Percentiles rank a stretch among this genome's conserved stretches.
Evolutionary conservation across 805 yeast genomes (phyloP).

Genomic region (Wilhelminamyces savonicus): DNA sequence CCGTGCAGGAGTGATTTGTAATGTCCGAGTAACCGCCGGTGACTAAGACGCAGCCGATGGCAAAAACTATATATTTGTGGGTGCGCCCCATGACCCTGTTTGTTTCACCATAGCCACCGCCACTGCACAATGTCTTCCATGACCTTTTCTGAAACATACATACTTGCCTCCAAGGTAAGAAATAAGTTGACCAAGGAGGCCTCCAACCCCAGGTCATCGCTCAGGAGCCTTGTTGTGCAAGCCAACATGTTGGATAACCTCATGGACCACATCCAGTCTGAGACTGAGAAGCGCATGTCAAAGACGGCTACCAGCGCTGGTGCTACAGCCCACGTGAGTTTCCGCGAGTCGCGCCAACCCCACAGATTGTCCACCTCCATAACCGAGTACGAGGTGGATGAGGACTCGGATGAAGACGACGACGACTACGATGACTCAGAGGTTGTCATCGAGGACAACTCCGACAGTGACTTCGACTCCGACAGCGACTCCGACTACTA

Average conservation of each 20-base stretch:
- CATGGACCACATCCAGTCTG: conserved; percentile 44
- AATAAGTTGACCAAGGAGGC: conserved; percentile 60
- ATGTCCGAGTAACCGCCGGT: too few relatives aligned
- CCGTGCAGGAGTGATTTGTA: too few relatives aligned
- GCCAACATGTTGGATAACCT: conserved; percentile 64
- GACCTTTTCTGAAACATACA: conserved; percentile 48
- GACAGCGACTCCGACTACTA: conserved; percentile 11
- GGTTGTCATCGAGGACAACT: conserved; percentile 5
- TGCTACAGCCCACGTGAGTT: too few relatives aligned
- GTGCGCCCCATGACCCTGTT: too few relatives aligned
- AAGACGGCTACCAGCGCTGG: background rate
- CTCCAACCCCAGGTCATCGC: conserved; percentile 46
- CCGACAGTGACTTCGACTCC: conserved; percentile 18
- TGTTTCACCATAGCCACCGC: too few relatives aligned
- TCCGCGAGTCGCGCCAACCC: too few relatives aligned
- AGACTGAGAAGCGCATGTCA: conserved; percentile 23
- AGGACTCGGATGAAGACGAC: conserved; percentile 10
- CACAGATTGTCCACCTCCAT: conserved; percentile 1
- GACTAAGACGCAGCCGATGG: too few relatives aligned
- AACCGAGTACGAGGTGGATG: conserved; percentile 5
- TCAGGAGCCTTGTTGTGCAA: conserved; percentile 58
- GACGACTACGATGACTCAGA: conserved; percentile 17
- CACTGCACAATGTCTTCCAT: too few relatives aligned
- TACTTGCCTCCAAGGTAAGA: conserved; percentile 61
- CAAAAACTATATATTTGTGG: too few relatives aligned